phyloP scores from a whole-genome alignment of 352 stramenopile species.

The Pythium monospermum region DNA sequence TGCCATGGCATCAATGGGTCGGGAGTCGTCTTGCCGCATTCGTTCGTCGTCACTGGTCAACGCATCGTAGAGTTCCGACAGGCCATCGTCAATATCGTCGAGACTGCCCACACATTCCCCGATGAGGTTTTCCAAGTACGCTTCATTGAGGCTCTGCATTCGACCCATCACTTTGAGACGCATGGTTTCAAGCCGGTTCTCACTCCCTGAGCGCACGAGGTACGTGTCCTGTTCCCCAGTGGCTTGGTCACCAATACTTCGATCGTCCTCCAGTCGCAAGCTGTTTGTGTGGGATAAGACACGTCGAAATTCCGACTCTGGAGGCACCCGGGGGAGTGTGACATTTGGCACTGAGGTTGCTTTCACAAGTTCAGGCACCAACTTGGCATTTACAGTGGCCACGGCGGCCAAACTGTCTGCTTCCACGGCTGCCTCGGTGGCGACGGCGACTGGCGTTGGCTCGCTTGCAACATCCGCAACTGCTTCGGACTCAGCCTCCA shows the following conservation, averaged over 20 bases:
- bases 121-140: conserved; percentile 11
- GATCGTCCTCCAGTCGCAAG: conserved; percentile 1
- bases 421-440: not conserved
- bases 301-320: too few species aligned
- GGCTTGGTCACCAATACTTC: not conserved
- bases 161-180: conserved; percentile 4
- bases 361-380: too few species aligned
- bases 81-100: conserved; percentile 14
- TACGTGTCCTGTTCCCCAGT: not conserved
- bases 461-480: conserved; percentile 2
- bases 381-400: too few species aligned
- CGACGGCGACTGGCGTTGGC: not conserved
- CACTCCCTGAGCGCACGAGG: not conserved
- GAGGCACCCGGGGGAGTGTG: too few species aligned
- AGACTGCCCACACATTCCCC: conserved; percentile 10
- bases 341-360: too few species aligned
- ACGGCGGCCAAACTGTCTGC: too few species aligned
- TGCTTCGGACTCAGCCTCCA: conserved; percentile 3
- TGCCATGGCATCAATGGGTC: not conserved
- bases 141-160: conserved; percentile 10
- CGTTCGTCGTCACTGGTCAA: conserved; percentile 7
- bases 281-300: too few species aligned
- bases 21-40: too few species aligned
- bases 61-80: conserved; percentile 9
- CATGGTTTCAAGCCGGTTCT: not conserved